Evolutionary conservation across 2,329 filamentous ascomycete species (phyloP).

Genomic region (Macrophomina pseudophaseolina): DNA sequence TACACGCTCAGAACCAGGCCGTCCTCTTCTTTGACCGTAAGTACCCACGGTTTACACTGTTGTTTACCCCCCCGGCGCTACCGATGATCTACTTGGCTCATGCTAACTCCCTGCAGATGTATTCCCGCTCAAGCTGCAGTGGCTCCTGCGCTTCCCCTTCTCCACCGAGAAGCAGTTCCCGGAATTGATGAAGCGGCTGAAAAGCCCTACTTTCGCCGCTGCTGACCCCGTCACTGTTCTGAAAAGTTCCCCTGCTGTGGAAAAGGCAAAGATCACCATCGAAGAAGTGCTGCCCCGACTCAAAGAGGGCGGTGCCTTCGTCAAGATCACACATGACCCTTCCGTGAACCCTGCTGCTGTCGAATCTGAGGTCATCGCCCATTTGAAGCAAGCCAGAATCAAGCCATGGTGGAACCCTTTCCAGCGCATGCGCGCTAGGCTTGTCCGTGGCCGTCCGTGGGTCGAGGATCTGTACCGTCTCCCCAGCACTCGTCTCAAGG

Average conservation of each 20-base stretch:
- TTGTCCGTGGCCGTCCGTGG: slow-evolving; percentile 88
- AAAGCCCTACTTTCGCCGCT: slow-evolving; percentile 57
- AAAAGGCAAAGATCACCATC: slow-evolving; percentile 72
- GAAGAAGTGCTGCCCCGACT: slow-evolving; percentile 82
- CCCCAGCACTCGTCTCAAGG: slow-evolving; percentile 74
- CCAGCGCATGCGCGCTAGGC: slow-evolving; percentile 66
- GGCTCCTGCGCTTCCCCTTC: slow-evolving; percentile 61
- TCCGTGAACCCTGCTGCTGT: slow-evolving; percentile 58
- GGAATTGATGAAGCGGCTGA: slow-evolving; percentile 57
- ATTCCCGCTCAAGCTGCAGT: slow-evolving; percentile 78
- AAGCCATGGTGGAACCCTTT: slow-evolving; percentile 93
- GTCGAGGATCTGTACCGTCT: slow-evolving; percentile 88
- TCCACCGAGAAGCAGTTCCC: slow-evolving; percentile 53
- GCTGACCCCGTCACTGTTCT: slow-evolving; percentile 60
- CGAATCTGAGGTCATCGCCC: slow-evolving; percentile 64
- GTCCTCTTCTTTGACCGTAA: slow-evolving; percentile 89
- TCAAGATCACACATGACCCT: slow-evolving; percentile 74
- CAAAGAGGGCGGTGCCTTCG: slow-evolving; percentile 91
- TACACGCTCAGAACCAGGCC: slow-evolving; percentile 72
- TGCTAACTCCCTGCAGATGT: slow-evolving; percentile 62
- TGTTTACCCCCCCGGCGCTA: not conserved
- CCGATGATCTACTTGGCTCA: not conserved
- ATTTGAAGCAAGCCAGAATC: slow-evolving; percentile 72
- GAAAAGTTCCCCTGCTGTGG: slow-evolving; percentile 41
- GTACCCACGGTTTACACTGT: slow-evolving; percentile 36